phyloP scores from a whole-genome alignment of 2,329 filamentous ascomycete species.

The Talaromyces atroroseus region DNA sequence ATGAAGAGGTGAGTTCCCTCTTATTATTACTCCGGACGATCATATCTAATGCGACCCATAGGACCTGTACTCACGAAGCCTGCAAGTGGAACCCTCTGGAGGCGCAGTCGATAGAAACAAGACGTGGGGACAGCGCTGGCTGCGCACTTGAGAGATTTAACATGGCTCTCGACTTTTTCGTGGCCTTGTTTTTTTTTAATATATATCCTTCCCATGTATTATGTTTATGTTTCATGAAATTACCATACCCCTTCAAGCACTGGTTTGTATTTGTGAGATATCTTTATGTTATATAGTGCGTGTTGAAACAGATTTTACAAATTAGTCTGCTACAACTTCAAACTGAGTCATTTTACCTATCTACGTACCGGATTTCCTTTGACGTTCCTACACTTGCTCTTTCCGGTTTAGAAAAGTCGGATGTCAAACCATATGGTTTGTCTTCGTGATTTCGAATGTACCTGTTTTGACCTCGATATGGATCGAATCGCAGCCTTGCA shows the following conservation, averaged over 20 bases:
- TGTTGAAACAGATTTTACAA: too few relatives aligned
- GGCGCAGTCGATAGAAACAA: slow-evolving; percentile 33
- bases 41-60: slow-evolving; percentile 23
- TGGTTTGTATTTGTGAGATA: background rate
- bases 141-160: slow-evolving; percentile 11
- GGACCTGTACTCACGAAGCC: slow-evolving; percentile 57
- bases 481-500: too few relatives aligned
- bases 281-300: background rate
- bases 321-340: too few relatives aligned
- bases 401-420: too few relatives aligned
- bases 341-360: too few relatives aligned
- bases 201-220: background rate
- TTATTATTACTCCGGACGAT: background rate
- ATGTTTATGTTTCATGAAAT: slow-evolving; percentile 10
- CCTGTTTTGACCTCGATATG: too few relatives aligned
- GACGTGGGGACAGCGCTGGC: slow-evolving; percentile 32
- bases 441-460: too few relatives aligned
- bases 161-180: too few relatives aligned
- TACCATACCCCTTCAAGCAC: slow-evolving; percentile 11
- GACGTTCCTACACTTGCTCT: too few relatives aligned
- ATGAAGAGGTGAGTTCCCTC: slow-evolving; percentile 62
- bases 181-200: background rate
- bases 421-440: too few relatives aligned
- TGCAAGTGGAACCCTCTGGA: slow-evolving; percentile 47
- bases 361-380: too few relatives aligned